phyloP scores from a whole-genome alignment of 2,329 filamentous ascomycete species.

The Alternaria infectoria region DNA sequence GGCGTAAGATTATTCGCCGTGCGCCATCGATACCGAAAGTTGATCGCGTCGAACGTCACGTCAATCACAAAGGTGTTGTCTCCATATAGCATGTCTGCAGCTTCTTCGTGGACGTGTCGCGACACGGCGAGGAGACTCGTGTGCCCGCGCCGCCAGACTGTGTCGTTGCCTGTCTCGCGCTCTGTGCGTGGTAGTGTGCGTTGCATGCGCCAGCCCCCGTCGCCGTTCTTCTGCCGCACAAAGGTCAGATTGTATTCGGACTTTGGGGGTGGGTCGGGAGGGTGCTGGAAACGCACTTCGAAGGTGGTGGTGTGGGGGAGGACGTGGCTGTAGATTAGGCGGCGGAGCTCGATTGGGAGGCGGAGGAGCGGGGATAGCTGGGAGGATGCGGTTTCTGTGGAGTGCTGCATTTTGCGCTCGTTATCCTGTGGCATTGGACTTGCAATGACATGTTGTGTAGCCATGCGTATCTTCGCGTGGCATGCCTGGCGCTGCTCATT shows the following conservation, averaged over 20 bases:
- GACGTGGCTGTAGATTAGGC: slow-evolving; percentile 50
- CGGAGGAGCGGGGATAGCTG: slow-evolving; percentile 38
- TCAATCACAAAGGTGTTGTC: slow-evolving; percentile 55
- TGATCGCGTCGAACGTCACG: slow-evolving; percentile 52
- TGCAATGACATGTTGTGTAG: neutral
- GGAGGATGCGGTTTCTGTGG: neutral
- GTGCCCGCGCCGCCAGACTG: slow-evolving; percentile 53
- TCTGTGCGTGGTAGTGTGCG: slow-evolving; percentile 29
- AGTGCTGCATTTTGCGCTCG: slow-evolving; percentile 20
- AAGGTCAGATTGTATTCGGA: slow-evolving; percentile 41
- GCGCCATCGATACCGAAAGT: slow-evolving; percentile 54
- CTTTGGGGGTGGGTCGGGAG: slow-evolving; percentile 18
- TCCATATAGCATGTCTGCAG: slow-evolving; percentile 55
- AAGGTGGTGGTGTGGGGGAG: slow-evolving; percentile 51
- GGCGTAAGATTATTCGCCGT: slow-evolving; percentile 52
- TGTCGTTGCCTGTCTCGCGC: slow-evolving; percentile 40
- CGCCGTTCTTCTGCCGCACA: slow-evolving; percentile 31
- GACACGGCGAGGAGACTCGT: slow-evolving; percentile 49
- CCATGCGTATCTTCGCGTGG: slow-evolving; percentile 1
- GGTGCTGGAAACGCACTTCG: slow-evolving; percentile 27
- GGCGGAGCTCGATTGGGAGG: slow-evolving; percentile 54
- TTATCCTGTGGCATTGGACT: neutral
- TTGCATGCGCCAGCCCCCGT: slow-evolving; percentile 39
- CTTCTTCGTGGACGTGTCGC: slow-evolving; percentile 54
- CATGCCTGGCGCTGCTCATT: slow-evolving; percentile 3